Base-by-base conservation (phyloP, 2,329 filamentous ascomycete genomes). In the Exophiala bonariae region DNA sequence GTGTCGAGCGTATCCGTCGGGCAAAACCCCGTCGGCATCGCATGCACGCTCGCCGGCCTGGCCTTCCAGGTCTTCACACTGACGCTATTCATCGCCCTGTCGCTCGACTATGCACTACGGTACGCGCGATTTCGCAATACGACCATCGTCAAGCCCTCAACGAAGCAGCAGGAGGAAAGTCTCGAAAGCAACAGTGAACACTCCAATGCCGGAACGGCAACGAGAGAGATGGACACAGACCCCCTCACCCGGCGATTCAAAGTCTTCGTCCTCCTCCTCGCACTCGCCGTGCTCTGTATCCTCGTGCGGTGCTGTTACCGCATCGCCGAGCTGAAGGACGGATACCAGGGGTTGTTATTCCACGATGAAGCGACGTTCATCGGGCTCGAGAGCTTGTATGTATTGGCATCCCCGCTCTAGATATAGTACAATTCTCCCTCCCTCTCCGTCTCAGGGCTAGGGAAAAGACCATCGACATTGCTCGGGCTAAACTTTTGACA, bases 361-460 rank as follows among this genome's bases (percentile, higher is more conserved):
- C 70, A 75, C 57, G 61, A 76, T 26, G 67, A 78, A 59, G 47
- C 61, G 2, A 64, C 69, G 11, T 76, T 78, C 57, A 72, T 78
- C 57, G 59, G 71, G 8, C 59, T 79, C 2, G 76, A 79, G 52
- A 74, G 75, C 20, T 66, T 68, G 44, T 48, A 43, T 33, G 44
- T 48, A 7, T 7, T 13, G 10, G 18, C 14, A 4, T 7, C n/a
- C n/a, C 35, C 23, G 6, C 11, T 26, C 23, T 26, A n/a, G n/a
- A n/a, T n/a, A n/a, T n/a, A n/a, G 23, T 26, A 26, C 23, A 6
- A 26, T 11, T 26, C 6, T 26, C 6, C 23, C 11, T 11, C 6
- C 11, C 23, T 26, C 11, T 11, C 23, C 23, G 6, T 26, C n/a
- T n/a, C n/a, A n/a, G n/a, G n/a, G n/a, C n/a, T n/a, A n/a, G n/a